Evolutionary conservation across 169 alveolate species (phyloP).

Genomic region (Eimeria sp.): DNA sequence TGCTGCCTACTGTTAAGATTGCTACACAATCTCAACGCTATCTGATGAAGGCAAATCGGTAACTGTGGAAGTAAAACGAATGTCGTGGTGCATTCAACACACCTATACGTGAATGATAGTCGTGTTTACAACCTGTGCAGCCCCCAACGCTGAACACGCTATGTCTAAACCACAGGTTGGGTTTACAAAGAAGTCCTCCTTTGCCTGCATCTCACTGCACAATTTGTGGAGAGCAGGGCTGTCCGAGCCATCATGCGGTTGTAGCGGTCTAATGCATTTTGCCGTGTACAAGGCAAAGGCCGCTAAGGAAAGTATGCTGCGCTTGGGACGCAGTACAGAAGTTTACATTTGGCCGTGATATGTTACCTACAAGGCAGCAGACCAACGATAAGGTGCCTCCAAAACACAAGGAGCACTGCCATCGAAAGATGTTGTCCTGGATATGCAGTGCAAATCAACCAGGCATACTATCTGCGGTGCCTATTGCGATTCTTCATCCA

Average conservation of each 20-base stretch:
- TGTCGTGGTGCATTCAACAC: too few species aligned
- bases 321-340: too few species aligned
- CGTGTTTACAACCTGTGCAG: too few species aligned
- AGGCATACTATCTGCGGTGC: neutral
- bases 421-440: neutral
- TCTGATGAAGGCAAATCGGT: too few species aligned
- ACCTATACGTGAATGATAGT: too few species aligned
- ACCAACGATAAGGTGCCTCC: neutral
- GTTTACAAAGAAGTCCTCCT: too few species aligned
- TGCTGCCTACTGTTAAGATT: too few species aligned
- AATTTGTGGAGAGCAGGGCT: neutral
- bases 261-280: neutral
- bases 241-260: neutral
- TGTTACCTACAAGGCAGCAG: neutral
- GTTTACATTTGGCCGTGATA: neutral
- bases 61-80: too few species aligned
- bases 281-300: neutral
- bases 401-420: neutral
- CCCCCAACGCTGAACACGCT: too few species aligned
- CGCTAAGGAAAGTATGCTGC: neutral
- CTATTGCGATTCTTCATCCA: constrained; percentile 83
- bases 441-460: neutral
- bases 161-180: too few species aligned
- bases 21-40: too few species aligned
- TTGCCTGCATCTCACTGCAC: too few species aligned